Evolutionary conservation across 768 basidiomycete genomes (phyloP).

Genomic region (Collybiopsis luxurians): DNA sequence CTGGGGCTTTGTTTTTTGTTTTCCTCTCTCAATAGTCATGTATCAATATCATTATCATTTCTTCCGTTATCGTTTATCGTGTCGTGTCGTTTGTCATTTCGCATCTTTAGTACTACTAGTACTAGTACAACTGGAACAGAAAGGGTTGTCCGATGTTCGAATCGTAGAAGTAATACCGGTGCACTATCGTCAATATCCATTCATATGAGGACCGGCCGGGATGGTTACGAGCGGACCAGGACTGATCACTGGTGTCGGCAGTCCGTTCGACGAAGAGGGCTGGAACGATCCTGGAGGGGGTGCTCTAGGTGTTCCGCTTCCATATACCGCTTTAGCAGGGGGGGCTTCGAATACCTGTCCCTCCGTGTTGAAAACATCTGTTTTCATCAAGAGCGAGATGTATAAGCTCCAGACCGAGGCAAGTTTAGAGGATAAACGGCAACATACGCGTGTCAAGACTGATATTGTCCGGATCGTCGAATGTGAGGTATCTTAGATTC

Average conservation of each 20-base stretch:
- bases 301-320: slow-evolving; percentile 22
- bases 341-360: slow-evolving; percentile 68
- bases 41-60: no score
- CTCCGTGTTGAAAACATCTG: slow-evolving; percentile 69
- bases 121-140: no score
- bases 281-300: slow-evolving; percentile 12
- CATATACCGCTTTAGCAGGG: slow-evolving; percentile 31
- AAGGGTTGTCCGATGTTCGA: no score
- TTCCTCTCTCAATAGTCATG: no score
- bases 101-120: no score
- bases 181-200: no score
- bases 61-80: no score
- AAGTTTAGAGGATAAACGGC: background rate
- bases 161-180: no score
- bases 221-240: slow-evolving; percentile 15
- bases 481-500: slow-evolving; percentile 43
- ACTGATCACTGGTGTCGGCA: slow-evolving; percentile 26
- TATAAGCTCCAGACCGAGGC: no score
- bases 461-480: slow-evolving; percentile 46
- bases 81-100: no score
- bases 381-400: background rate
- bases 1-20: no score
- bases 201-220: background rate
- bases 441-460: slow-evolving; percentile 43
- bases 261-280: slow-evolving; percentile 16